Evolutionary conservation across 768 basidiomycete genomes (phyloP).

Genomic region (Phlebiopsis gigantea): DNA sequence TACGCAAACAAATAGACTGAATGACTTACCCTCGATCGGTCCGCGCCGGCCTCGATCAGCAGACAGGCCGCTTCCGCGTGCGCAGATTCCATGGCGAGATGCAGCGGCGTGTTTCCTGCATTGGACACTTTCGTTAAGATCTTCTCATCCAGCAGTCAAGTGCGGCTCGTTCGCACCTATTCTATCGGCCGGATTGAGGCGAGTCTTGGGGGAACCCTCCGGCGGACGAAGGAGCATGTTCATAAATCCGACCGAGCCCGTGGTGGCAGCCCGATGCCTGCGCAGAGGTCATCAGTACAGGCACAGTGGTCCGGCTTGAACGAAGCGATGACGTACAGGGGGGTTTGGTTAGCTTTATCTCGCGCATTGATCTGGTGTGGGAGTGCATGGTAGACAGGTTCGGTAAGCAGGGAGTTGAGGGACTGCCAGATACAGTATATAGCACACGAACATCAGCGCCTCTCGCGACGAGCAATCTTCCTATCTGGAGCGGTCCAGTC

Average conservation of each 20-base stretch:
- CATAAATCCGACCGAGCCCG: conserved; percentile 88
- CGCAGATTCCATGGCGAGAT: conserved; percentile 95
- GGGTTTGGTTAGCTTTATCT: conserved; percentile 90
- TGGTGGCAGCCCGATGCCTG: conserved; percentile 95
- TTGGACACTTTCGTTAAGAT: conserved; percentile 13
- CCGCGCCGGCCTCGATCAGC: conserved; percentile 93
- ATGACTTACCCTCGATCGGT: conserved; percentile 73
- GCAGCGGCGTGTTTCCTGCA: conserved; percentile 90
- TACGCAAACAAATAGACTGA: background rate
- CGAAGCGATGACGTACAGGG: conserved; percentile 55
- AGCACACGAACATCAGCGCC: conserved; percentile 81
- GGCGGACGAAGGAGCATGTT: conserved; percentile 80
- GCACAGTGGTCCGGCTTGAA: background rate
- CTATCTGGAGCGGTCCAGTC: conserved; percentile 55
- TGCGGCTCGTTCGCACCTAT: conserved; percentile 40
- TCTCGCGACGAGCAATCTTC: conserved; percentile 74
- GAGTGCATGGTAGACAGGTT: conserved; percentile 10
- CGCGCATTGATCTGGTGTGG: conserved; percentile 78
- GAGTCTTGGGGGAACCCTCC: conserved; percentile 66
- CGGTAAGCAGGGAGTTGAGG: conserved; percentile 23
- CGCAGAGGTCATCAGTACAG: background rate
- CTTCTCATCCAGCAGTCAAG: background rate
- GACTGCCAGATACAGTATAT: background rate
- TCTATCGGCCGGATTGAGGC: conserved; percentile 83
- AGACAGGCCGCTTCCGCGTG: conserved; percentile 88